phyloP scores from a whole-genome alignment of 768 basidiomycete species.

The Xerocomellus chrysenteron region DNA sequence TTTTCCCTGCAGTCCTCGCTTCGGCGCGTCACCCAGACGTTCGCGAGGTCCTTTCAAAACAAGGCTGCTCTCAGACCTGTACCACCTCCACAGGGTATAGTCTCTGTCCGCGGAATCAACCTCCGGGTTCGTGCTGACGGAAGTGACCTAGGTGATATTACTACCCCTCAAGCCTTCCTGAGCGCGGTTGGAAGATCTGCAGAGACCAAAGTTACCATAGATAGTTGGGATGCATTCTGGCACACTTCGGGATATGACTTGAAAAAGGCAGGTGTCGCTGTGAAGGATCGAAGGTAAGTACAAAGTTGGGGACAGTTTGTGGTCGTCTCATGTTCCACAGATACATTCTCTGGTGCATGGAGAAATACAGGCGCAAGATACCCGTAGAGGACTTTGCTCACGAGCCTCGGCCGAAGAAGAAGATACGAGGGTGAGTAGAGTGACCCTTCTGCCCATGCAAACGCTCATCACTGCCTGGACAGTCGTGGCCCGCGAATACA shows the following conservation, averaged over 20 bases:
- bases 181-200: slow-evolving; percentile 69
- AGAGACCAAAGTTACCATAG: slow-evolving; percentile 61
- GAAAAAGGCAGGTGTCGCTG: slow-evolving; percentile 62
- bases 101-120: neutral
- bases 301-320: neutral
- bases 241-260: slow-evolving; percentile 52
- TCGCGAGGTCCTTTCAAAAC: slow-evolving; percentile 33
- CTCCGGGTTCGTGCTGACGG: slow-evolving; percentile 5
- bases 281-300: slow-evolving; percentile 69
- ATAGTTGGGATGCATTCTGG: slow-evolving; percentile 78
- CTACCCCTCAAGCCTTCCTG: slow-evolving; percentile 63
- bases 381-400: slow-evolving; percentile 62
- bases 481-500: slow-evolving; percentile 79
- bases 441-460: neutral
- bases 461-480: neutral
- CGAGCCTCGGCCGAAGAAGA: slow-evolving; percentile 68
- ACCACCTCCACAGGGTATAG: slow-evolving; percentile 26
- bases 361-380: slow-evolving; percentile 65
- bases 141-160: slow-evolving; percentile 43
- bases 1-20: slow-evolving; percentile 20
- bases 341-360: slow-evolving; percentile 84
- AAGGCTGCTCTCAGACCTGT: slow-evolving; percentile 21
- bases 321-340: slow-evolving; percentile 37
- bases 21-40: slow-evolving; percentile 15
- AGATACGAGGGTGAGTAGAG: slow-evolving; percentile 67